These are phyloP conservation scores for Apiospora saccharicola DNA, from an alignment of 2,329 filamentous ascomycete species.

Conservation along the genomic window DNA sequence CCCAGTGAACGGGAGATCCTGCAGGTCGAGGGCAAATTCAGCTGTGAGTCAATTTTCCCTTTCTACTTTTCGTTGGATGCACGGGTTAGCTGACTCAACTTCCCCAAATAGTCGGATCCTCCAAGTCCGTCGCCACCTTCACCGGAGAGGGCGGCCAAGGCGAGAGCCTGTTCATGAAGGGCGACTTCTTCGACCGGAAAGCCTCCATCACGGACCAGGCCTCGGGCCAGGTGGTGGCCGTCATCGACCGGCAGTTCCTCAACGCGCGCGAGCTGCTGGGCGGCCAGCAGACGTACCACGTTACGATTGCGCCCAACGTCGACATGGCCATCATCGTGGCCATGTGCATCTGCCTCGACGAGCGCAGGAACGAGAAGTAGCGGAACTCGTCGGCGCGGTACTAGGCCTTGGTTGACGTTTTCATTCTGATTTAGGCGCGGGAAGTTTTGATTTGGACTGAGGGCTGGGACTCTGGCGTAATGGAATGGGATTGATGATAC, in stretches of 20 bases:
- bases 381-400: not conserved
- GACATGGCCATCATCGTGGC: conserved; percentile 72
- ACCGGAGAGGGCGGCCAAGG: conserved; percentile 53
- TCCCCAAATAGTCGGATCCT: conserved; percentile 52
- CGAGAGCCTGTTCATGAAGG: conserved; percentile 63
- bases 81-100: not conserved
- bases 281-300: conserved; percentile 70
- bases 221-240: conserved; percentile 59
- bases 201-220: conserved; percentile 65
- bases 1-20: conserved; percentile 55
- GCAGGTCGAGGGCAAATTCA: conserved; percentile 63
- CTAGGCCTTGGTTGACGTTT: too few relatives aligned
- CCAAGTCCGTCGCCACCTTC: conserved; percentile 65
- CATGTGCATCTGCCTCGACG: conserved; percentile 73
- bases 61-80: not conserved
- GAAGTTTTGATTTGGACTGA: not conserved
- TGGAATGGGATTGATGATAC: not conserved
- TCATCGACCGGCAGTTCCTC: conserved; percentile 65
- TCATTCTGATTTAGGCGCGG: too few relatives aligned
- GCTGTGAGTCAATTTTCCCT: conserved; percentile 48
- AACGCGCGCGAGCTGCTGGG: conserved; percentile 65
- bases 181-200: conserved; percentile 64
- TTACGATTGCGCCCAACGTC: conserved; percentile 69
- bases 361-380: conserved; percentile 62
- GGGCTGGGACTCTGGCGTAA: not conserved